Conservation (phyloP, 179 eudicot species). For the Silene noctiflora region DNA sequence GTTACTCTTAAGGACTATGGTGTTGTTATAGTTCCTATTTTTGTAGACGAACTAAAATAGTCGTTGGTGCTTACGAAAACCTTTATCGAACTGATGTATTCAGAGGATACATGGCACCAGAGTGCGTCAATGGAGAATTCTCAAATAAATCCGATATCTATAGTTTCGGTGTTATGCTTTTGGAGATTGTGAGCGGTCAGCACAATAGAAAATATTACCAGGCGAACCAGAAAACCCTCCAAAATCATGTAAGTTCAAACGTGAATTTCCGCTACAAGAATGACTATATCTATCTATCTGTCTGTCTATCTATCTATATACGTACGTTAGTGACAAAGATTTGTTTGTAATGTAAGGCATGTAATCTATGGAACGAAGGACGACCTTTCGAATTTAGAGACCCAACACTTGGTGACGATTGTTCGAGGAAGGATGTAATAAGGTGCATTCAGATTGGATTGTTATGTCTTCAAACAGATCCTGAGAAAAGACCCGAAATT, state of each 20-base stretch:
- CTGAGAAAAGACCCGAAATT: background rate
- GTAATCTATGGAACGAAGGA: slow-evolving; percentile 46
- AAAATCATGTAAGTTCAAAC: slow-evolving; percentile 11
- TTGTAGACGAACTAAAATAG: no score
- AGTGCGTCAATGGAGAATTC: background rate
- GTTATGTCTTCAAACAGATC: background rate
- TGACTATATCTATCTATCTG: no score
- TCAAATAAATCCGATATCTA: slow-evolving; percentile 19
- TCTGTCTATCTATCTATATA: background rate
- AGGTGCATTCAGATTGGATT: background rate
- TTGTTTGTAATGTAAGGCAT: slow-evolving; percentile 29
- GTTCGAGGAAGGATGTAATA: background rate
- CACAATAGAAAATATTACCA: background rate
- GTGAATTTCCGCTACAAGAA: no score
- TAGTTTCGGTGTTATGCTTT: slow-evolving; percentile 15
- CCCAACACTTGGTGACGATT: background rate
- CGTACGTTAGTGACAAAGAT: background rate
- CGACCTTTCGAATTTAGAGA: slow-evolving; percentile 13
- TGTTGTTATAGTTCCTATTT: no score
- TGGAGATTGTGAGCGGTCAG: slow-evolving; percentile 22
- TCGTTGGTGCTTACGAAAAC: no score
- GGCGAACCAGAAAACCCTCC: background rate
- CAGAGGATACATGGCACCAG: slow-evolving; percentile 10
- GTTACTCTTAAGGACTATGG: no score
- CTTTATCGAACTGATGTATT: background rate